phyloP scores from a whole-genome alignment of 139 green algal species.

The Chlamydomonas asymmetrica region DNA sequence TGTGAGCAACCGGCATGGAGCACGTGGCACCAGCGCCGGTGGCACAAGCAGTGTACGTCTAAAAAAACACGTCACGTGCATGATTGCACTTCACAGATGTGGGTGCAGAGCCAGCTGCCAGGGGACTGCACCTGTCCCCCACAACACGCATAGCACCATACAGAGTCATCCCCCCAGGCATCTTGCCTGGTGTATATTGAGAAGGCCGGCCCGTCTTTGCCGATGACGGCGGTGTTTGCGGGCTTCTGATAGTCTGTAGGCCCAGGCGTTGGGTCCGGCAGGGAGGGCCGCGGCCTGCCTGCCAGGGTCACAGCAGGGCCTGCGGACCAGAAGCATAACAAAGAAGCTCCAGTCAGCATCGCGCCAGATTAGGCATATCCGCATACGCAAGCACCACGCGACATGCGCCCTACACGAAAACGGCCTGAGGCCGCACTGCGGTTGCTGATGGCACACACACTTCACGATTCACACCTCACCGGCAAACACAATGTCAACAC shows the following conservation, averaged over 20 bases:
- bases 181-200: constrained; percentile 32
- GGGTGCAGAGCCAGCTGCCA: no score
- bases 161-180: no score
- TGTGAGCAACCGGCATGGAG: no score
- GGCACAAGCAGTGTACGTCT: no score
- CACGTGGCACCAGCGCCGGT: no score
- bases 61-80: no score
- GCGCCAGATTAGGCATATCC: neutral
- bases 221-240: neutral
- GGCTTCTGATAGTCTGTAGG: constrained; percentile 35
- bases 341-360: neutral
- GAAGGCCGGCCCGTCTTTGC: constrained; percentile 19
- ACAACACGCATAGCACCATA: no score
- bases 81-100: no score
- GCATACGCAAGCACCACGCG: neutral
- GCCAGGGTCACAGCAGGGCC: constrained; percentile 32
- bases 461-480: no score
- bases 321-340: neutral
- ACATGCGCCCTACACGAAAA: neutral
- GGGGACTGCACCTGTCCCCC: no score
- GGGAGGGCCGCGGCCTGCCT: constrained; percentile 9
- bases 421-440: neutral
- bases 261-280: constrained; percentile 19
- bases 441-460: neutral
- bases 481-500: no score